Evolutionary conservation across 2,329 filamentous ascomycete species (phyloP).

Genomic region (Stromatinia cepivora): DNA sequence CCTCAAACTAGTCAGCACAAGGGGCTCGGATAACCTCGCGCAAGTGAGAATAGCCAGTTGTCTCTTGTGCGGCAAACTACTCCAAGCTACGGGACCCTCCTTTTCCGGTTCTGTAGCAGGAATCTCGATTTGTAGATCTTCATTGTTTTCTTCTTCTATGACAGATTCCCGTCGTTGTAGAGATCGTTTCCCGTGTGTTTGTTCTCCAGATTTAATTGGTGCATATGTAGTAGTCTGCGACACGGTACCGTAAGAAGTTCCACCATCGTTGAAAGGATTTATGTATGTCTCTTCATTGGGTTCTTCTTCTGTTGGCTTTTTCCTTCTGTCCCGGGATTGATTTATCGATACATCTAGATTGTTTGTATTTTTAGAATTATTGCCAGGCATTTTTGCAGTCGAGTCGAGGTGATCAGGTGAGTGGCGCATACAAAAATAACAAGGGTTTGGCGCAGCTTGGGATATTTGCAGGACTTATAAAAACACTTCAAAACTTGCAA

Average conservation of each 20-base stretch:
- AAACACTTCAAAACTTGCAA: not conserved
- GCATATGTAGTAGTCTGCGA: not conserved
- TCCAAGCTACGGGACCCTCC: slow-evolving; percentile 60
- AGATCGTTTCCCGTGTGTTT: not conserved
- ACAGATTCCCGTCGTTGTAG: slow-evolving; percentile 25
- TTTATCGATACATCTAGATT: not conserved
- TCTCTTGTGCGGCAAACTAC: slow-evolving; percentile 72
- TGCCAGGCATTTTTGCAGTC: not conserved
- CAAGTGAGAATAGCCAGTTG: slow-evolving; percentile 79
- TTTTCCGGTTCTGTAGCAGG: slow-evolving; percentile 29
- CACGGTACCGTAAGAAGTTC: slow-evolving; percentile 17
- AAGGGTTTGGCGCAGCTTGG: not conserved
- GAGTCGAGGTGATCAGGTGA: not conserved
- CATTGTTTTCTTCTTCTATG: slow-evolving; percentile 35
- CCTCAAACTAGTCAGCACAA: slow-evolving; percentile 68
- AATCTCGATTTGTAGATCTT: slow-evolving; percentile 36
- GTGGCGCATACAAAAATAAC: not conserved
- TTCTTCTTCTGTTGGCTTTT: not conserved
- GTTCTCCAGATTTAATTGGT: slow-evolving; percentile 11
- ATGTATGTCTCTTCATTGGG: not conserved
- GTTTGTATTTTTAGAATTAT: not conserved
- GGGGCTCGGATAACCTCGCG: slow-evolving; percentile 77
- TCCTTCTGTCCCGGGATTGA: not conserved
- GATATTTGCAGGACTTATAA: not conserved
- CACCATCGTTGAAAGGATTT: not conserved